phyloP scores from a whole-genome alignment of 176 grass and related monocot species.

The Chrysopogon serrulatus region DNA sequence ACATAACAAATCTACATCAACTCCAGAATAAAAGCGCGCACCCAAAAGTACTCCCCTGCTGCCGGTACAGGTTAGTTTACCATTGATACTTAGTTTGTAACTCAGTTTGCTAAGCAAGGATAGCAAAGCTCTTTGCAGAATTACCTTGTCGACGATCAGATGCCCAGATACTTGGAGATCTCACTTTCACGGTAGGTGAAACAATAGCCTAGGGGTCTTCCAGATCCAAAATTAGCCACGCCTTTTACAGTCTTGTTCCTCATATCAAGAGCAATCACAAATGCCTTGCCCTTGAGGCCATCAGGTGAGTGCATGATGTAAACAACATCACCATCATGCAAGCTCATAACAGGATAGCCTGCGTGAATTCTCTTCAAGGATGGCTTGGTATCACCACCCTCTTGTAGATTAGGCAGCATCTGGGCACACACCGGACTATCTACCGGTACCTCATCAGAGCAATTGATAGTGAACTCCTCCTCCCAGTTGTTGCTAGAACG shows the following conservation, averaged over 20 bases:
- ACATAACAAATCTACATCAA: too few relatives aligned
- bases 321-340: neutral
- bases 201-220: neutral
- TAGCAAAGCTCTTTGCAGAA: neutral
- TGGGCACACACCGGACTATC: neutral
- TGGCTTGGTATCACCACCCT: neutral
- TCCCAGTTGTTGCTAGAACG: neutral
- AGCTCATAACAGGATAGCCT: constrained; percentile 1
- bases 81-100: neutral
- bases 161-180: neutral
- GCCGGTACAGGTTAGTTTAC: neutral
- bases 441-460: neutral
- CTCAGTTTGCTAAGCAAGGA: neutral
- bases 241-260: neutral
- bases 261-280: neutral
- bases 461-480: neutral
- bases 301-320: neutral
- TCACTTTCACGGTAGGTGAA: neutral
- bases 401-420: neutral
- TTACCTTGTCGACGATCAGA: neutral
- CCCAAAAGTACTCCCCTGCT: too few relatives aligned
- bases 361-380: neutral
- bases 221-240: neutral
- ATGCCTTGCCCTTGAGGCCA: neutral
- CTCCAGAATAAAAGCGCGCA: too few relatives aligned